These are phyloP conservation scores for Ascochyta pisi DNA, from an alignment of 2,329 filamentous ascomycete species.

Conservation along the genomic window DNA sequence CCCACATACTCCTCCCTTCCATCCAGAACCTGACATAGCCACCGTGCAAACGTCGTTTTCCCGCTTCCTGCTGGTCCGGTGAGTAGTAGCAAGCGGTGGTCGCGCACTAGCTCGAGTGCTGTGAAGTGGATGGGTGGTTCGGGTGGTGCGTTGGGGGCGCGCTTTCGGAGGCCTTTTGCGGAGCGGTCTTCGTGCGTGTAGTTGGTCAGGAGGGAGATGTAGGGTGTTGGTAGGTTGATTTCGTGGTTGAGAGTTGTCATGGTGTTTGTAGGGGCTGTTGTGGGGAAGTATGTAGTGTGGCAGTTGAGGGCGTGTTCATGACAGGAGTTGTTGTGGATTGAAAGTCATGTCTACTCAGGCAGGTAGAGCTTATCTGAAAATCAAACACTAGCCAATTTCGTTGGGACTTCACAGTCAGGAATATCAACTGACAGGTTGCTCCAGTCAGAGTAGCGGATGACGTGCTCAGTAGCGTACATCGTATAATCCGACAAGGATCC, in stretches of 20 bases:
- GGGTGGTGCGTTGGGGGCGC: neutral
- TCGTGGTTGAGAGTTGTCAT: no score
- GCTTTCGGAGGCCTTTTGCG: neutral
- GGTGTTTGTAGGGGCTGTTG: no score
- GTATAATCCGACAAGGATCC: neutral
- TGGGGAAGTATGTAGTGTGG: no score
- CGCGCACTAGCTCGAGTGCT: neutral
- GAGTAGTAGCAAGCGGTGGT: neutral
- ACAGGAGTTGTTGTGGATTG: no score
- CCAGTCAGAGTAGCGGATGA: neutral
- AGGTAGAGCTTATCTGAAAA: no score
- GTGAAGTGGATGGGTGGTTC: constrained; percentile 1
- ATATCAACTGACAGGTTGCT: neutral
- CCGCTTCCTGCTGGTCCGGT: neutral
- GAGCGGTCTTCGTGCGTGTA: constrained; percentile 5
- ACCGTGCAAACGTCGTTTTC: neutral
- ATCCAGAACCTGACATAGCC: neutral
- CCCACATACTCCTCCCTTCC: neutral
- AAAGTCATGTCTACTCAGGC: no score
- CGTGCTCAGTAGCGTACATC: neutral
- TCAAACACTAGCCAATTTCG: no score
- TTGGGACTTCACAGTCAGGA: neutral
- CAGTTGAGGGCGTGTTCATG: no score
- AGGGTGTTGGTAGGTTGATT: neutral
- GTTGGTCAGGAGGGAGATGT: neutral